phyloP scores from a whole-genome alignment of 164 flowering plant genomes.

The Paratinospora sagittata region DNA sequence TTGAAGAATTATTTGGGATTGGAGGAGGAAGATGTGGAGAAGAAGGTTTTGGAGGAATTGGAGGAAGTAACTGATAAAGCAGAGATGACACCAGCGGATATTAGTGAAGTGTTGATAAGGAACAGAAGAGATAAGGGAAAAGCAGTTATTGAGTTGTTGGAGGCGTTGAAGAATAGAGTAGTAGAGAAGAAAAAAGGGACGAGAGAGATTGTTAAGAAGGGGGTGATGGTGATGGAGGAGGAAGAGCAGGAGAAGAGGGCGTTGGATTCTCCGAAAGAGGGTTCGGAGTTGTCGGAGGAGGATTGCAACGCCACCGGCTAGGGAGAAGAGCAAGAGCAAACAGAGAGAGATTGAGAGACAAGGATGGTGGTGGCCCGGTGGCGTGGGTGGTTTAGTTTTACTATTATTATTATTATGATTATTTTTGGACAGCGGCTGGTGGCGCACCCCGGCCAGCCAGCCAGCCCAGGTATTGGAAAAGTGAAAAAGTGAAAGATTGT shows the following conservation, averaged over 20 bases:
- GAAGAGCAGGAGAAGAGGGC: slow-evolving; percentile 76
- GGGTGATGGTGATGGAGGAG: slow-evolving; percentile 13
- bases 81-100: slow-evolving; percentile 83
- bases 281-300: slow-evolving; percentile 11
- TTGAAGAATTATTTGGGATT: slow-evolving; percentile 56
- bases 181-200: slow-evolving; percentile 18
- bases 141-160: slow-evolving; percentile 54
- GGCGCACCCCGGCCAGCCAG: no score
- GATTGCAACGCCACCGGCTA: neutral
- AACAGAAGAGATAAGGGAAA: slow-evolving; percentile 44
- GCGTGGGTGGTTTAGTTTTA: no score
- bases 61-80: slow-evolving; percentile 45
- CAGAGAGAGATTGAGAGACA: neutral
- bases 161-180: slow-evolving; percentile 36
- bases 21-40: slow-evolving; percentile 3
- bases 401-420: no score
- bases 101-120: slow-evolving; percentile 78
- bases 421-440: no score
- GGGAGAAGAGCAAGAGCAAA: neutral
- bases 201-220: neutral
- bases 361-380: no score
- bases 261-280: slow-evolving; percentile 42
- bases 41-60: slow-evolving; percentile 25
- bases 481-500: no score
- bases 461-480: no score